These are phyloP conservation scores for Phyllostachys edulis DNA, from an alignment of 176 grass and related monocot species.

Conservation along the genomic window DNA sequence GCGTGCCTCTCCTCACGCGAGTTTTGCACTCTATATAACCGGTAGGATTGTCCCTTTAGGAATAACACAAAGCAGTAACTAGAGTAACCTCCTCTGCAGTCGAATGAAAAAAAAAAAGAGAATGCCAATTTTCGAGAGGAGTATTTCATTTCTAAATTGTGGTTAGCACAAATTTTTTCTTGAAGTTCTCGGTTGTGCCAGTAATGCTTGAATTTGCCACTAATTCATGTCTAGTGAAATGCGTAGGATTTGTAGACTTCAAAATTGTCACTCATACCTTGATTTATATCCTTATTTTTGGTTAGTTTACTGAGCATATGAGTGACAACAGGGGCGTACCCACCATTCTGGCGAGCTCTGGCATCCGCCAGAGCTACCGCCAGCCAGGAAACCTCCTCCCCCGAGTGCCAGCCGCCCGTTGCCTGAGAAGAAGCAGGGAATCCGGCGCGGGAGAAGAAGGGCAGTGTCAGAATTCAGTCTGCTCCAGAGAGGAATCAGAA, in stretches of 20 bases:
- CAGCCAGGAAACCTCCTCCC: too few species aligned
- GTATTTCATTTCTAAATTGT: background rate
- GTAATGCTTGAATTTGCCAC: background rate
- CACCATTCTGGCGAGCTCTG: too few species aligned
- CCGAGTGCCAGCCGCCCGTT: too few species aligned
- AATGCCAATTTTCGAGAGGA: background rate
- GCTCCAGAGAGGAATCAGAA: too few species aligned
- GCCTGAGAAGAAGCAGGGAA: too few species aligned
- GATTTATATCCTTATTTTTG: constrained; percentile 15
- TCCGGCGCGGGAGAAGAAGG: too few species aligned
- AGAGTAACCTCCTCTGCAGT: background rate
- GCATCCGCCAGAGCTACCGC: too few species aligned
- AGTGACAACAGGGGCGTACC: too few species aligned
- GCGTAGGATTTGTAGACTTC: background rate
- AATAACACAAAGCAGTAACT: background rate
- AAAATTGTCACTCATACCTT: background rate
- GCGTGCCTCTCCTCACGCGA: too few species aligned
- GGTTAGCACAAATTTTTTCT: background rate
- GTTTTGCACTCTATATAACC: too few species aligned
- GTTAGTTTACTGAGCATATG: background rate
- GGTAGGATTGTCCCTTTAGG: background rate
- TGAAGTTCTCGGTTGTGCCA: constrained; percentile 8
- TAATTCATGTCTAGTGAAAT: background rate
- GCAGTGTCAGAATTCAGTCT: too few species aligned
- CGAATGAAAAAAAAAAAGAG: background rate